Evolutionary conservation across 2,329 filamentous ascomycete genomes (phyloP).

Genomic region (Mycosphaerelloides madeirae): DNA sequence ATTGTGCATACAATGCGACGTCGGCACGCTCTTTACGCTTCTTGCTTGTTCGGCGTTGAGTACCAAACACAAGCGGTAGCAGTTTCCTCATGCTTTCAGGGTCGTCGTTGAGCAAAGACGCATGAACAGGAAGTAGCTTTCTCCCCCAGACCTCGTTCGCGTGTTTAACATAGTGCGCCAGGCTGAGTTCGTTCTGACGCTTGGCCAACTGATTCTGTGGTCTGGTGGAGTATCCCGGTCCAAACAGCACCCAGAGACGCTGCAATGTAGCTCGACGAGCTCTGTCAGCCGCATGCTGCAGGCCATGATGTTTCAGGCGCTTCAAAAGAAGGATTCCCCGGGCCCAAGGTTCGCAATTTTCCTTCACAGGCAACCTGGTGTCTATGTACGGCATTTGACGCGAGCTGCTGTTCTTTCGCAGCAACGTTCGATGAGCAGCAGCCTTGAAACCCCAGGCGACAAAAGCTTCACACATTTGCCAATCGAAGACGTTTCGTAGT

Average conservation of each 20-base stretch:
- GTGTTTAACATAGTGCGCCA: slow-evolving; percentile 28
- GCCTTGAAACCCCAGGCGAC: slow-evolving; percentile 32
- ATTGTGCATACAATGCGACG: slow-evolving; percentile 19
- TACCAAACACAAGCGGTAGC: slow-evolving; percentile 23
- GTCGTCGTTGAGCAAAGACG: slow-evolving; percentile 12
- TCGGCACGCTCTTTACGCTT: slow-evolving; percentile 18
- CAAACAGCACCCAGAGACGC: slow-evolving; percentile 35
- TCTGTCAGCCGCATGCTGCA: slow-evolving; percentile 4
- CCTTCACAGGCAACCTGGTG: neutral
- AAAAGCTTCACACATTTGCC: slow-evolving; percentile 27
- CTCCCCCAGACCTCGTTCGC: slow-evolving; percentile 28
- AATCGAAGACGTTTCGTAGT: slow-evolving; percentile 22
- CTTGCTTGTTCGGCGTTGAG: slow-evolving; percentile 4
- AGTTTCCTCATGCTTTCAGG: slow-evolving; percentile 10
- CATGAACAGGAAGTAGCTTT: slow-evolving; percentile 15
- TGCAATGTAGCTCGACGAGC: slow-evolving; percentile 16
- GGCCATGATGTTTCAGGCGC: slow-evolving; percentile 21
- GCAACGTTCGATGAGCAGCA: slow-evolving; percentile 13
- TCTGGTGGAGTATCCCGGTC: slow-evolving; percentile 26
- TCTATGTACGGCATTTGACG: too few species aligned
- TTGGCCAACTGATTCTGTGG: slow-evolving; percentile 18
- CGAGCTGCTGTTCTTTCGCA: too few species aligned
- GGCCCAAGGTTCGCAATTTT: slow-evolving; percentile 24
- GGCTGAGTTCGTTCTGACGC: slow-evolving; percentile 19
- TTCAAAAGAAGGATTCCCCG: slow-evolving; percentile 29